Base-by-base conservation (phyloP, 306 rosid genomes). In the Prinsepia uniflora region DNA sequence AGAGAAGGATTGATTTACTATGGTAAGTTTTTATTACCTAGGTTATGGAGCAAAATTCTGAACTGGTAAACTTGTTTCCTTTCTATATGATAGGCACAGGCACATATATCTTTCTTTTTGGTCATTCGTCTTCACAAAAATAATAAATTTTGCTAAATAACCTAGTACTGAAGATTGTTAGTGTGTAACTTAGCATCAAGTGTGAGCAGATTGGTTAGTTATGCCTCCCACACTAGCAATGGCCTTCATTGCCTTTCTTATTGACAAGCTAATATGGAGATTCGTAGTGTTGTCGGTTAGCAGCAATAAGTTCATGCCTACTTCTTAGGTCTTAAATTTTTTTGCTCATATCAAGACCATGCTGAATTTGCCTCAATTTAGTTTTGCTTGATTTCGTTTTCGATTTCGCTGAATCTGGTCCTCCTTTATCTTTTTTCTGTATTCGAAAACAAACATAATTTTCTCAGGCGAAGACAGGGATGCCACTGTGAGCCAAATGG, bases 401-500 rank as follows among this genome's bases (percentile, higher is more conserved):
- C 42, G 3, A 40, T 39, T 18, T 1, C 20, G 17, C 19, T 13
- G 7, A 43, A 34, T 67, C 60, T 6, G 50, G 36, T 18, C 34
- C 36, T 3, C 3, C 15, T 36, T 6, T 5, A 7, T 13, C 44
- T 34, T 40, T 4, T 7, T 52, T 40, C 36, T 30, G 44, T 2
- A 34, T 22, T 18, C 15, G 18, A 68, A 39, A 68, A 20, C 53
- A 54, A 20, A 40, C 10, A 52, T 52, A 30, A 30, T 2, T 49
- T n/a, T 19, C 17, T 52, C 70, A 72, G 62, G 57, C 65, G 65
- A 45, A 74, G 81, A 80, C 80, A 72, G 19, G 43, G 12, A 79
- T 80, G 82, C 85, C 82, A 68, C 22, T 70, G 71, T 79, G 81
- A 47, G 63, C 75, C 72, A 70, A 73, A 83, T 13, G 69, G 76